These are phyloP conservation scores for Hemileccinum impolitum DNA, from an alignment of 768 basidiomycete genomes.

Conservation along the genomic window DNA sequence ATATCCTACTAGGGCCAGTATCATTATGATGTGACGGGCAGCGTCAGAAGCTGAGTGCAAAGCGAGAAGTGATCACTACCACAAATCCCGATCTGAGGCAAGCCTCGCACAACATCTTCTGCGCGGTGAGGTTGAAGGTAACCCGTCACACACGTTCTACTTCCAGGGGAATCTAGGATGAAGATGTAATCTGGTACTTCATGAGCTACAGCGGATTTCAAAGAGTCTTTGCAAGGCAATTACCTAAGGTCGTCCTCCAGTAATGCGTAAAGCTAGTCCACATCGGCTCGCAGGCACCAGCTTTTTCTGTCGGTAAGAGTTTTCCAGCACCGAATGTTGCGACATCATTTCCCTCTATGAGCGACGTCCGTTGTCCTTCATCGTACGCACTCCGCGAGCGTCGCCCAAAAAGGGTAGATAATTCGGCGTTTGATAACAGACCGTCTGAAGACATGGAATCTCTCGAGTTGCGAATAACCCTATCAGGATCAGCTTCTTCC, in stretches of 20 bases:
- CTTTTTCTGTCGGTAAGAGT: constrained; percentile 35
- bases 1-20: background rate
- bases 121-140: constrained; percentile 61
- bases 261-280: constrained; percentile 89
- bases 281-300: constrained; percentile 69
- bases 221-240: constrained; percentile 10
- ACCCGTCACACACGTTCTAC: constrained; percentile 39
- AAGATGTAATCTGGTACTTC: constrained; percentile 80
- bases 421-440: constrained; percentile 56
- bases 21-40: constrained; percentile 9
- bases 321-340: constrained; percentile 54
- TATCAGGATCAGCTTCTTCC: constrained; percentile 54
- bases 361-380: constrained; percentile 37
- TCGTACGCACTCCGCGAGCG: constrained; percentile 69
- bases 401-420: constrained; percentile 42
- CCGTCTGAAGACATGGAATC: constrained; percentile 58
- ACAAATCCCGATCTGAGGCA: constrained; percentile 77
- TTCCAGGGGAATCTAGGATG: constrained; percentile 47
- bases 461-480: constrained; percentile 72
- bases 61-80: constrained; percentile 88
- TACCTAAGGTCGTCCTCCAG: constrained; percentile 81
- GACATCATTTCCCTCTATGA: constrained; percentile 13
- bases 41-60: constrained; percentile 52
- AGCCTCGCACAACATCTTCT: constrained; percentile 60
- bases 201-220: constrained; percentile 5